A percentile compares a stretch with the other conserved stretches of the same genome.
Conservation (phyloP, 352 stramenopile genomes). For the Phytophthora ohioensis region DNA sequence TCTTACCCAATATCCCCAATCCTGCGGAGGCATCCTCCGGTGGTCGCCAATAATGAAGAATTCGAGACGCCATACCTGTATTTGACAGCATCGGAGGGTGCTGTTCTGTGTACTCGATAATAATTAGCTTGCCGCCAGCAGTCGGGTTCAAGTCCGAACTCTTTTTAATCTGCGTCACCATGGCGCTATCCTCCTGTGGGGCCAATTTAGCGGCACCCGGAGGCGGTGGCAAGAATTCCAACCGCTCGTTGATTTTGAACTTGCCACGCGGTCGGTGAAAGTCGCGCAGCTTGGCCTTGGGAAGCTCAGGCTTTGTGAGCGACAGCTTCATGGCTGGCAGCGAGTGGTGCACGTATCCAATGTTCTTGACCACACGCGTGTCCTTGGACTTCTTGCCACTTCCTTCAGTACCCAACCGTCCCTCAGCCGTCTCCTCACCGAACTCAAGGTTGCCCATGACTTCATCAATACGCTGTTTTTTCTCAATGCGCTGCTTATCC, state of each 20-base stretch:
- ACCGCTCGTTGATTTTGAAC: constrained; percentile 88
- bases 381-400: constrained; percentile 86
- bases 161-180: constrained; percentile 91
- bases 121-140: constrained; percentile 78
- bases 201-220: constrained; percentile 50
- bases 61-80: constrained; percentile 83
- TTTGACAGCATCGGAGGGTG: constrained; percentile 84
- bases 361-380: constrained; percentile 87
- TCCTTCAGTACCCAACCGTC: constrained; percentile 66
- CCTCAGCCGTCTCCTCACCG: constrained; percentile 78
- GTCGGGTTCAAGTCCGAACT: constrained; percentile 82
- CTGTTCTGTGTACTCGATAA: constrained; percentile 89
- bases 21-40: constrained; percentile 54
- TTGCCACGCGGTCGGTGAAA: constrained; percentile 86
- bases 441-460: constrained; percentile 86
- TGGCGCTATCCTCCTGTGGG: constrained; percentile 71
- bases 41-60: constrained; percentile 87
- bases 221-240: constrained; percentile 62
- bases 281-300: constrained; percentile 82
- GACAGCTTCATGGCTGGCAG: constrained; percentile 89
- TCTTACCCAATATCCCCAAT: constrained; percentile 67
- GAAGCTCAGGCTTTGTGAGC: constrained; percentile 85
- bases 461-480: constrained; percentile 83
- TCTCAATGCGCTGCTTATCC: constrained; percentile 78
- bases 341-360: constrained; percentile 86